A percentile compares a stretch with the other conserved stretches of the same genome.
phyloP scores from a whole-genome alignment of 805 yeast genomes.

The Yamadazyma laniorum region DNA sequence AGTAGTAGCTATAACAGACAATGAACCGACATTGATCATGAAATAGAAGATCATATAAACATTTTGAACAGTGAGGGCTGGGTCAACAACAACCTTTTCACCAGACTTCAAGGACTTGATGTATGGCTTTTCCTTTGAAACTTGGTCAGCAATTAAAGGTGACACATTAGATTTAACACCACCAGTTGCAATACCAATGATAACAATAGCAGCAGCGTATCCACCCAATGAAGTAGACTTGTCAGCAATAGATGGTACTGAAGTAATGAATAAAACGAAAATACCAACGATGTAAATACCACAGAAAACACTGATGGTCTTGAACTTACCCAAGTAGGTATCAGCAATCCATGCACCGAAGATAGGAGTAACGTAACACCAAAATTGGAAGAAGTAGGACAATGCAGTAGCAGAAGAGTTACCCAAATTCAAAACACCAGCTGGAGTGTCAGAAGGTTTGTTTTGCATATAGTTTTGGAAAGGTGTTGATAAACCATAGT shows the following conservation, averaged over 20 bases:
- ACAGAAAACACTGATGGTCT: conserved; percentile 62
- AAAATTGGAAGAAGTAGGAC: conserved; percentile 72
- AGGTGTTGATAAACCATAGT: conserved; percentile 74
- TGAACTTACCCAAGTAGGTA: conserved; percentile 69
- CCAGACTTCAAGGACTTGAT: conserved; percentile 39
- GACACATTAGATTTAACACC: conserved; percentile 77
- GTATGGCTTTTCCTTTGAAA: conserved; percentile 40
- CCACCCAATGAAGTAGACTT: conserved; percentile 61
- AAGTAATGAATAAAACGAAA: conserved; percentile 63
- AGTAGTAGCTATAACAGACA: conserved; percentile 75
- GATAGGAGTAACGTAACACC: conserved; percentile 80
- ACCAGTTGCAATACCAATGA: conserved; percentile 77
- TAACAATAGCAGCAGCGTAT: conserved; percentile 50
- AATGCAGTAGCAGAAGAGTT: conserved; percentile 67
- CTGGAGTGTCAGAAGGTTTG: conserved; percentile 34
- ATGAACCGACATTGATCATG: conserved; percentile 73
- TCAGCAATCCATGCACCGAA: conserved; percentile 77
- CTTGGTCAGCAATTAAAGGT: conserved; percentile 68
- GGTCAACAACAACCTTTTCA: conserved; percentile 51
- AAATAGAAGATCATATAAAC: conserved; percentile 75
- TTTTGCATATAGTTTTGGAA: conserved; percentile 78
- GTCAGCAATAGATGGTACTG: conserved; percentile 57
- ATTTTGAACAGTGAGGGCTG: conserved; percentile 66
- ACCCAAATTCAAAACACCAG: conserved; percentile 57
- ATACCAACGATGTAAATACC: conserved; percentile 61